Evolutionary conservation across 345 rosid species (phyloP).

Genomic region (Bruguiera gymnorhiza): DNA sequence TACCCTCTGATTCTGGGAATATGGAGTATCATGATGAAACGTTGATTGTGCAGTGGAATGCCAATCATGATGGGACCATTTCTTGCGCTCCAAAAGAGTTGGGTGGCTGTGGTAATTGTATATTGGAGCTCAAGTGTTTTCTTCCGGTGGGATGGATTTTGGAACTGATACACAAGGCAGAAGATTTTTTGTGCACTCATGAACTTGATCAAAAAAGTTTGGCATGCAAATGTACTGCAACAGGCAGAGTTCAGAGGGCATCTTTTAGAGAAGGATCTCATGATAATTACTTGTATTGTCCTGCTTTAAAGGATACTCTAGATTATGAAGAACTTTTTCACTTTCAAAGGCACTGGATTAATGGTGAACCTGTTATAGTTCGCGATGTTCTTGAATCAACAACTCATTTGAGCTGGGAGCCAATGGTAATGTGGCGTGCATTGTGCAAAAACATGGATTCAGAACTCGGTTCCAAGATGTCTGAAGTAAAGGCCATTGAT

Average conservation of each 20-base stretch:
- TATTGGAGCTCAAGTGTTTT: conserved; percentile 64
- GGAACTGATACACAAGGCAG: conserved; percentile 44
- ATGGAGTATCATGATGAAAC: conserved; percentile 25
- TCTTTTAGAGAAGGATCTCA: conserved; percentile 52
- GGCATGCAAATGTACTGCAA: conserved; percentile 20
- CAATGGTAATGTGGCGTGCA: conserved; percentile 95
- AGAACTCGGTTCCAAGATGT: conserved; percentile 42
- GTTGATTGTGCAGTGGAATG: conserved; percentile 37
- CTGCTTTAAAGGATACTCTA: conserved; percentile 36
- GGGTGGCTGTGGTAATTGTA: conserved; percentile 72
- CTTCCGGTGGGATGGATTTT: conserved; percentile 49
- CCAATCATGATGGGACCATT: conserved; percentile 52
- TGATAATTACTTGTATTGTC: conserved; percentile 65
- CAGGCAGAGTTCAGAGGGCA: conserved; percentile 31
- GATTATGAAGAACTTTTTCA: conserved; percentile 37
- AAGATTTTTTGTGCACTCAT: conserved; percentile 26
- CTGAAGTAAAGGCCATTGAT: conserved; percentile 72
- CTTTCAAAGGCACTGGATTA: conserved; percentile 71
- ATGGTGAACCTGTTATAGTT: conserved; percentile 80
- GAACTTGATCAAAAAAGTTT: conserved; percentile 14
- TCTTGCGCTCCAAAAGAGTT: conserved; percentile 57
- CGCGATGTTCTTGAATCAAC: conserved; percentile 47
- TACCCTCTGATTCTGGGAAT: conserved; percentile 15
- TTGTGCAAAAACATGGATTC: conserved; percentile 51
- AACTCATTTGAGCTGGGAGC: conserved; percentile 89